Evolutionary conservation across 2,329 filamentous ascomycete species (phyloP).

Genomic region (Didymellaceae sp.): DNA sequence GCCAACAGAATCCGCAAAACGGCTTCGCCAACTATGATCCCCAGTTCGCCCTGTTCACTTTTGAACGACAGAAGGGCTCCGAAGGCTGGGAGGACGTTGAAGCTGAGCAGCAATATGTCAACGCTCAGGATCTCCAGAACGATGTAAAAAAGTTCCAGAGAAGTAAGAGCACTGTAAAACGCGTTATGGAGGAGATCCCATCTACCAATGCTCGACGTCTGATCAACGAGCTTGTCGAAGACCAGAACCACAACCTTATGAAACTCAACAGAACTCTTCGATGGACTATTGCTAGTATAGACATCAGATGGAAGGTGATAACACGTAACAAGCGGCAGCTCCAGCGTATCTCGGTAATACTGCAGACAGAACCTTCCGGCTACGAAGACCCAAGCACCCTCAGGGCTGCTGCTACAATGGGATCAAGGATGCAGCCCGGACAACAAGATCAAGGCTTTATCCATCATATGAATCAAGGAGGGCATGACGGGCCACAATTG

Average conservation of each 20-base stretch:
- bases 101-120: conserved; percentile 31
- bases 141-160: conserved; percentile 32
- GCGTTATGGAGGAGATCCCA: conserved; percentile 30
- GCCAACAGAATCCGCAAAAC: conserved; percentile 14
- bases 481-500: conserved; percentile 17
- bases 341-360: conserved; percentile 35
- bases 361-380: conserved; percentile 36
- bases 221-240: conserved; percentile 37
- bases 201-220: conserved; percentile 34
- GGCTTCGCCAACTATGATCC: conserved; percentile 25
- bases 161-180: conserved; percentile 27
- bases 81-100: conserved; percentile 36
- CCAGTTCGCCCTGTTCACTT: conserved; percentile 33
- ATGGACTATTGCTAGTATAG: conserved; percentile 39
- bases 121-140: conserved; percentile 28
- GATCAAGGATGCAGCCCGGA: conserved; percentile 11
- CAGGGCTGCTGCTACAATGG: conserved; percentile 4
- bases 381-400: conserved; percentile 15
- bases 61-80: conserved; percentile 30
- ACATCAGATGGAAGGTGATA: conserved; percentile 31
- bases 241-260: conserved; percentile 34
- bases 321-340: conserved; percentile 23
- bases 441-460: conserved; percentile 8
- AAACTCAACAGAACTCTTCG: conserved; percentile 30
- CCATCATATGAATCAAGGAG: conserved; percentile 2